Evolutionary conservation across 192 early-diverging fungal genomes (phyloP), one percentile per base, ranked within the genome.

Genomic region (Funneliformis geosporum): DNA sequence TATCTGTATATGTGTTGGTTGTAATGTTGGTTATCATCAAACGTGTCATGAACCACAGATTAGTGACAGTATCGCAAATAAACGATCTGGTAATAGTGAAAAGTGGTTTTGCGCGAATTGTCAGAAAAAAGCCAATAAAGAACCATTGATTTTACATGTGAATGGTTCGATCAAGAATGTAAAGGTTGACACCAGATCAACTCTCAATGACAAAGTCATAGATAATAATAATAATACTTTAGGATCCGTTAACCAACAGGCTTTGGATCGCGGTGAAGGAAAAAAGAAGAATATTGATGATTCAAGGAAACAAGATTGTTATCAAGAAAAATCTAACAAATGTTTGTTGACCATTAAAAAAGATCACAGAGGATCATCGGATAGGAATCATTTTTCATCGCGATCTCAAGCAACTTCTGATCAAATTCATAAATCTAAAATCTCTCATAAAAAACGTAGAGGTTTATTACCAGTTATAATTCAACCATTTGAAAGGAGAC

Each of bases 1-100:
- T 75, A 75, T 75, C 7, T 75, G 73, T 42, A n/a, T 75, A 8
- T 75, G 73, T 40, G 21, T 39, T 60, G 59, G 33, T 18, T 75
- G 73, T 18, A 59, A 75, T 61, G 33, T 39, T n/a, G 73, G 73
- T 16, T 75, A 59, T 75, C 73, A 75, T 39, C 73, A 75, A 75
- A 62, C 18, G 12, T 75, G 73, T 61, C 73, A 75, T 75, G 50
- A 75, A 9, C 73, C 73, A 1, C 28, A 75, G 25, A 75, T 75
- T 16, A 75, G 47, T 39, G 38, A 75, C 42, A 61, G 28, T 28
- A n/a, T 4, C 7, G 68, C 10, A 8, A 70, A 70, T 28, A 28
- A 39, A 39, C 40, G 16, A 40, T 39, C 27, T 69, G 18, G 16
- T 40, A 60, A 40, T 5, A n/a, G 60, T 21, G 73, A 62, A 60